phyloP scores from a whole-genome alignment of 73 alveolate species.

The Paramecium sexaurelia region DNA sequence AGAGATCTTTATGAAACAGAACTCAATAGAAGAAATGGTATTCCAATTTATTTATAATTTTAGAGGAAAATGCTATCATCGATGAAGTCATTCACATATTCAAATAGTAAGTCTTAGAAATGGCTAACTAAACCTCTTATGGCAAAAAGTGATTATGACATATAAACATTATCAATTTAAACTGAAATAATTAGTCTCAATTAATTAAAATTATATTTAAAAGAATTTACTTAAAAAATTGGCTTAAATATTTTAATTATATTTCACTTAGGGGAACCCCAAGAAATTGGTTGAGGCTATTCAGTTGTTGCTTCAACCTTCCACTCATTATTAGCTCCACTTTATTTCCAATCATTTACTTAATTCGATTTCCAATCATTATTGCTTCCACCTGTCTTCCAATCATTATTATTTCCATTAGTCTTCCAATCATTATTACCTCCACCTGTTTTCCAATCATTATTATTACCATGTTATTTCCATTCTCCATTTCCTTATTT shows the following conservation, averaged over 20 bases:
- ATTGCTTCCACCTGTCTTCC: neutral
- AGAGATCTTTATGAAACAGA: constrained; percentile 36
- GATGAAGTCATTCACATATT: constrained; percentile 62
- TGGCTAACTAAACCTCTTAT: constrained; percentile 46
- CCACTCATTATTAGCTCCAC: neutral
- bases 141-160: constrained; percentile 42
- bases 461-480: neutral
- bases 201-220: neutral
- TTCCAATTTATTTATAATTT: too few species aligned
- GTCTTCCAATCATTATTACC: neutral
- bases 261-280: neutral
- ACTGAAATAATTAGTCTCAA: neutral
- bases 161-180: neutral
- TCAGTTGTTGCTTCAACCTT: neutral
- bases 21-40: constrained; percentile 61
- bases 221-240: neutral
- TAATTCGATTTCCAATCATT: neutral
- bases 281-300: neutral
- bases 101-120: constrained; percentile 47
- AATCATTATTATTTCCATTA: neutral
- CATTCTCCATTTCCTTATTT: neutral
- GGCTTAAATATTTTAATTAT: neutral
- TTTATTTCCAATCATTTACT: constrained; percentile 4
- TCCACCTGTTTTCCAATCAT: neutral
- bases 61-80: constrained; percentile 55